phyloP scores from a whole-genome alignment of 1,284 basidiomycete species.

The Cutaneotrichosporon dermatis region DNA sequence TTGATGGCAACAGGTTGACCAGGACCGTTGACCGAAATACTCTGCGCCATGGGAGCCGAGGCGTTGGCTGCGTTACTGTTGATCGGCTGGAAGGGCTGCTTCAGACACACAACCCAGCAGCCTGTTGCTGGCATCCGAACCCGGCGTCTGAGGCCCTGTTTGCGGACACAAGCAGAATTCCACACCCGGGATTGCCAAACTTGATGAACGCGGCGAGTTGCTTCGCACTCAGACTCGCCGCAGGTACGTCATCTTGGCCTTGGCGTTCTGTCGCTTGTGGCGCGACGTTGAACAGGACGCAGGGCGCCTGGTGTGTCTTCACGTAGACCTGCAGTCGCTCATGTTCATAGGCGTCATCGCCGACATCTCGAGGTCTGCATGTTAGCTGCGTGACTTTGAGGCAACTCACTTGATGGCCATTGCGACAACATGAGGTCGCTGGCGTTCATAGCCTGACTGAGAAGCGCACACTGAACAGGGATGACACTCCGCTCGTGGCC shows the following conservation, averaged over 20 bases:
- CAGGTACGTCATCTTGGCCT: constrained; percentile 16
- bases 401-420: constrained; percentile 20
- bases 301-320: constrained; percentile 18
- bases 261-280: constrained; percentile 6
- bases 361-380: constrained; percentile 18
- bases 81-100: background rate
- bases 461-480: constrained; percentile 16
- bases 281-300: constrained; percentile 16
- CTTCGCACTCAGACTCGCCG: constrained; percentile 15
- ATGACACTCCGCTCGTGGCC: constrained; percentile 14
- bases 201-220: constrained; percentile 18
- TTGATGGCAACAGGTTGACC: no score
- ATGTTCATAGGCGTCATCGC: constrained; percentile 18
- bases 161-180: constrained; percentile 20
- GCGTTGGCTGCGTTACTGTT: background rate
- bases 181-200: constrained; percentile 22
- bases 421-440: constrained; percentile 9
- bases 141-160: constrained; percentile 3
- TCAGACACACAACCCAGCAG: constrained; percentile 26
- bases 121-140: constrained; percentile 10
- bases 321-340: constrained; percentile 20
- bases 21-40: background rate
- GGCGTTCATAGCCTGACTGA: constrained; percentile 8
- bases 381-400: no score
- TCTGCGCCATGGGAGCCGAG: background rate